phyloP scores from a whole-genome alignment of 2,329 filamentous ascomycete species.

The Trichoderma asperellum region DNA sequence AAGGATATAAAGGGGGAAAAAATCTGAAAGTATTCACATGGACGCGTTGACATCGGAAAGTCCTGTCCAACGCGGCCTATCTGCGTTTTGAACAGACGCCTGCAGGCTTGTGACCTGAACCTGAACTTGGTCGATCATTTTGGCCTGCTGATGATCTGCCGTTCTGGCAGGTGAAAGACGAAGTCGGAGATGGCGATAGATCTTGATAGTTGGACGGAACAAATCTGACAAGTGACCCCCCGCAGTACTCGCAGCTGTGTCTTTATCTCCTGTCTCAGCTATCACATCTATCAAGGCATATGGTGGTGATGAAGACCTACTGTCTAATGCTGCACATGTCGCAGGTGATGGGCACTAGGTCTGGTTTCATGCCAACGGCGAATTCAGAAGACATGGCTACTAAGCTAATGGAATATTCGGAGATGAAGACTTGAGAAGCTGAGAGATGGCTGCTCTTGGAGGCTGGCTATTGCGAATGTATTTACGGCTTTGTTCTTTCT shows the following conservation, averaged over 20 bases:
- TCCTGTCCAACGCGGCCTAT: background rate
- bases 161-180: background rate
- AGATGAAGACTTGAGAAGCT: background rate
- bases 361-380: slow-evolving; percentile 28
- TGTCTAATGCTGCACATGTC: slow-evolving; percentile 32
- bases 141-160: slow-evolving; percentile 7
- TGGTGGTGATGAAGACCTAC: slow-evolving; percentile 21
- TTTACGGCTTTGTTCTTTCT: background rate
- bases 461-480: background rate
- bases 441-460: background rate
- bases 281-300: background rate
- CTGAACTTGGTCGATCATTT: slow-evolving; percentile 8
- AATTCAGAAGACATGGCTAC: slow-evolving; percentile 27
- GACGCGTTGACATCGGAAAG: background rate
- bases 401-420: background rate
- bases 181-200: slow-evolving; percentile 3
- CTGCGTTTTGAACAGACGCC: slow-evolving; percentile 26
- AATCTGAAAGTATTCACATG: background rate
- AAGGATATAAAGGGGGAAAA: background rate
- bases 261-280: background rate
- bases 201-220: slow-evolving; percentile 27
- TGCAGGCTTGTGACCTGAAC: slow-evolving; percentile 11
- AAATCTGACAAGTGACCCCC: slow-evolving; percentile 30
- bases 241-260: slow-evolving; percentile 29
- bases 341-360: slow-evolving; percentile 29